A percentile compares a stretch with the other conserved stretches of the same genome.
Evolutionary conservation across 2,329 filamentous ascomycete species (phyloP).

Genomic region (Phoma sp.): DNA sequence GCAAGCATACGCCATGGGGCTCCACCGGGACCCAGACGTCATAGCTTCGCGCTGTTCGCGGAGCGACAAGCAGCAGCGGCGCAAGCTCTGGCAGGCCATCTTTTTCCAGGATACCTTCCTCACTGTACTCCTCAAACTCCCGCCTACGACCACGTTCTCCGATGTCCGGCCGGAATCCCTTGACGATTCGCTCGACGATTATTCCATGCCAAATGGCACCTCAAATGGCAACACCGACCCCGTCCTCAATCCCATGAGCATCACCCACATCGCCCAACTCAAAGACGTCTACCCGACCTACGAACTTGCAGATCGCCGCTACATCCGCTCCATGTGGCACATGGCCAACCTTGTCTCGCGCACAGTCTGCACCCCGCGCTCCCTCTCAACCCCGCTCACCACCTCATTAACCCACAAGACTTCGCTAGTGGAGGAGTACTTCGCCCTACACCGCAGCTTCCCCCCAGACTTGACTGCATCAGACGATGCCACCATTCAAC

Average conservation of each 20-base stretch:
- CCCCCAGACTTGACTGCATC: constrained; percentile 74
- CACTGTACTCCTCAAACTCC: constrained; percentile 78
- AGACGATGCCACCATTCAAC: constrained; percentile 66
- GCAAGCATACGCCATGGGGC: constrained; percentile 81
- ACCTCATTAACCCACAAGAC: constrained; percentile 72
- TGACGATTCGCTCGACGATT: constrained; percentile 69
- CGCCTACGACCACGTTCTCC: constrained; percentile 79
- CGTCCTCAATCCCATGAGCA: constrained; percentile 61
- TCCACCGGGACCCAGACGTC: constrained; percentile 81
- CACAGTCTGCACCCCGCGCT: constrained; percentile 76
- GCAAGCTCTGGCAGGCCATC: constrained; percentile 84
- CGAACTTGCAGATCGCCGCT: constrained; percentile 54
- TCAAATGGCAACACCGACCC: constrained; percentile 47
- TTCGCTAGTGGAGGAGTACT: constrained; percentile 73
- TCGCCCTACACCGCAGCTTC: constrained; percentile 75
- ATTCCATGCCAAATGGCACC: constrained; percentile 68
- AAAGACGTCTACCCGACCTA: constrained; percentile 49
- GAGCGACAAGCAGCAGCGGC: constrained; percentile 79
- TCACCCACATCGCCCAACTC: constrained; percentile 56
- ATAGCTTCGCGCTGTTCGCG: constrained; percentile 69
- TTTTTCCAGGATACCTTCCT: constrained; percentile 83
- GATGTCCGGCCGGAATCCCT: constrained; percentile 80
- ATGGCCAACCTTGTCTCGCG: constrained; percentile 80
- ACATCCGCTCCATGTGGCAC: constrained; percentile 79
- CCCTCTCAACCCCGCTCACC: constrained; percentile 75